Conservation (phyloP, 1,284 basidiomycete species). For the Sanghuangporus weigelae region DNA sequence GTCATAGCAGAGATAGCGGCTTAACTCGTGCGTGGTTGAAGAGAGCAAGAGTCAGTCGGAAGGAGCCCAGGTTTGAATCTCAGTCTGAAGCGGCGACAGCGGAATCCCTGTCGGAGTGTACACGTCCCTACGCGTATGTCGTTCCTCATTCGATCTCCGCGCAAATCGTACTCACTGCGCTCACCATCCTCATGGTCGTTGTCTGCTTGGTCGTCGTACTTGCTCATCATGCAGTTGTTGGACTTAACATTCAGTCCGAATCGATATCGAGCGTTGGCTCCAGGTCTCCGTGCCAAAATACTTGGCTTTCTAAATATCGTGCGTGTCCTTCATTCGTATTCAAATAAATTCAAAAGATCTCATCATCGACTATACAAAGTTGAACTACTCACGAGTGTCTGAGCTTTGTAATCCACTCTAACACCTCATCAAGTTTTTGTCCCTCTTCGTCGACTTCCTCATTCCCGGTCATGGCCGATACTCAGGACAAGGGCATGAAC, state of each 20-base stretch:
- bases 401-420: background rate
- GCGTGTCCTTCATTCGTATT: background rate
- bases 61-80: conserved; percentile 8
- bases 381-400: background rate
- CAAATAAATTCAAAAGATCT: background rate
- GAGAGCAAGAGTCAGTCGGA: background rate
- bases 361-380: background rate
- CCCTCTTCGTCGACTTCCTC: background rate
- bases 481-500: conserved; percentile 4
- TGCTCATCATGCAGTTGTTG: conserved; percentile 1
- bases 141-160: conserved; percentile 26
- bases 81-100: conserved; percentile 32
- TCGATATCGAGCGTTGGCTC: background rate
- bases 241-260: background rate
- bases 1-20: background rate
- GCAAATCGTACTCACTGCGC: conserved; percentile 4
- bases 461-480: conserved; percentile 2
- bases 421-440: background rate
- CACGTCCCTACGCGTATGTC: conserved; percentile 19
- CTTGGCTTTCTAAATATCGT: background rate
- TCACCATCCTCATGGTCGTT: background rate
- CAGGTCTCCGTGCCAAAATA: background rate
- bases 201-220: conserved; percentile 14
- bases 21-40: background rate
- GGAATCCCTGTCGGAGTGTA: conserved; percentile 36